A percentile compares a stretch with the other conserved stretches of the same genome.
Evolutionary conservation across 2,329 filamentous ascomycete species (phyloP).

Genomic region (Drechslerella dactyloides): DNA sequence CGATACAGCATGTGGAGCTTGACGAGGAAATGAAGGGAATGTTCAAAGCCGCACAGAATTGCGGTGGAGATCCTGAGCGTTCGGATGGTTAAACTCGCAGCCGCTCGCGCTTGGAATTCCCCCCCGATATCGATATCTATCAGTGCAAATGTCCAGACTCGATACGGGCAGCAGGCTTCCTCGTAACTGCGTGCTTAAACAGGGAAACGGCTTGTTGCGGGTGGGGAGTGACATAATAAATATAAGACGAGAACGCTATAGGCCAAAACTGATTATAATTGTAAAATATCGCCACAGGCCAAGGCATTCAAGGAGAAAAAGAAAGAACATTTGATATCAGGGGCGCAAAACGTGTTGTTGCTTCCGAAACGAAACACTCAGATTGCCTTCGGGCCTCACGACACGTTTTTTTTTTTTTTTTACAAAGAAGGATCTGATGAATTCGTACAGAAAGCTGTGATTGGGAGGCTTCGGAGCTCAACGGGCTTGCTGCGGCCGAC

Average conservation of each 20-base stretch:
- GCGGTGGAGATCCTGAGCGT: neutral
- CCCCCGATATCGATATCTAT: neutral
- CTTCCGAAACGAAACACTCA: constrained; percentile 50
- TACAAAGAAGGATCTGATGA: neutral
- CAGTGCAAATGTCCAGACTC: constrained; percentile 1
- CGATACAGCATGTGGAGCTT: too few relatives aligned
- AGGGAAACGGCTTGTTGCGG: constrained; percentile 7
- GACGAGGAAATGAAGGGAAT: too few relatives aligned
- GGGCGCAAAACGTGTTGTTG: neutral
- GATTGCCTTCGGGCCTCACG: constrained; percentile 1
- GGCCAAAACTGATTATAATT: neutral
- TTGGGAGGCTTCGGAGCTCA: neutral
- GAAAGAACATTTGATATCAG: neutral
- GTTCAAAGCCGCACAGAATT: too few relatives aligned
- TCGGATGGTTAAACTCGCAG: neutral
- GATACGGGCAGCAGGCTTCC: neutral
- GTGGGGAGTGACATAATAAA: constrained; percentile 36
- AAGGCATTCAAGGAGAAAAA: neutral
- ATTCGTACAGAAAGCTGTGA: neutral
- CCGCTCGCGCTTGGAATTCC: too few relatives aligned
- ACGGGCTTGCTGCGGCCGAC: constrained; percentile 4
- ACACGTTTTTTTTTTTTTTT: neutral
- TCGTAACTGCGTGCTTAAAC: constrained; percentile 38
- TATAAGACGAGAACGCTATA: constrained; percentile 39
- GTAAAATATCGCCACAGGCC: neutral